A percentile compares a stretch with the other conserved stretches of the same genome.
Conservation (phyloP, 163 green algal genomes). For the Picocystis sp. region DNA sequence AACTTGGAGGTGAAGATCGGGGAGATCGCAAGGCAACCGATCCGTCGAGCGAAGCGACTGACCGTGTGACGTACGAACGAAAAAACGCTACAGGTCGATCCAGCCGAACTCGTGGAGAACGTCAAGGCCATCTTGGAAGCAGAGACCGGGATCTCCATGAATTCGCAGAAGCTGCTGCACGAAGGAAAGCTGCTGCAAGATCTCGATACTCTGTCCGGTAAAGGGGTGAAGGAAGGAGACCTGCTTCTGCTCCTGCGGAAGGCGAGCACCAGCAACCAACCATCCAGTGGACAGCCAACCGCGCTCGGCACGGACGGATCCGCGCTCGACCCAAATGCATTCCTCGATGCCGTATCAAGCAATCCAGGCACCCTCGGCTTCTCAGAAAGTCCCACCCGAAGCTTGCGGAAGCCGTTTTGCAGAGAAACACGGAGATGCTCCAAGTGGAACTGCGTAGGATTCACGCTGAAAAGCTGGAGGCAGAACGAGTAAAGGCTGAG, state of each 20-base stretch:
- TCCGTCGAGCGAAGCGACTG: too few species aligned
- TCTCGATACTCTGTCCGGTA: neutral
- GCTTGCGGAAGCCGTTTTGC: neutral
- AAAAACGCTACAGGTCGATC: too few species aligned
- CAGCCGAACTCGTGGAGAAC: neutral
- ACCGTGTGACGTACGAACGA: too few species aligned
- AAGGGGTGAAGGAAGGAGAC: conserved; percentile 3
- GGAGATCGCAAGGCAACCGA: too few species aligned
- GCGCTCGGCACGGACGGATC: too few species aligned
- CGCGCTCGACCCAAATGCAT: neutral
- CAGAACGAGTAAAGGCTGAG: neutral
- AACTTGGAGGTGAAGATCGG: too few species aligned
- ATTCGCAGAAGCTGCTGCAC: neutral
- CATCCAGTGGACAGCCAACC: too few species aligned
- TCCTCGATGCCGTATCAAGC: conserved; percentile 1
- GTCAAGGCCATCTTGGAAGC: conserved; percentile 7
- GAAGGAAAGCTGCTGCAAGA: conserved; percentile 1
- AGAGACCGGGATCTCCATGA: conserved; percentile 1
- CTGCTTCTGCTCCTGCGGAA: conserved; percentile 1
- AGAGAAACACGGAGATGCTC: neutral
- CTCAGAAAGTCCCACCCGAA: neutral
- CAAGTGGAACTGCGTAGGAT: neutral
- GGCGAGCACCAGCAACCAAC: neutral
- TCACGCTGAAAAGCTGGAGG: neutral
- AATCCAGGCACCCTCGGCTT: neutral